A percentile compares a stretch with the other conserved stretches of the same genome.
These are phyloP conservation scores for Mallotus repandus DNA, from an alignment of 441 rosid genomes.

Conservation along the genomic window DNA sequence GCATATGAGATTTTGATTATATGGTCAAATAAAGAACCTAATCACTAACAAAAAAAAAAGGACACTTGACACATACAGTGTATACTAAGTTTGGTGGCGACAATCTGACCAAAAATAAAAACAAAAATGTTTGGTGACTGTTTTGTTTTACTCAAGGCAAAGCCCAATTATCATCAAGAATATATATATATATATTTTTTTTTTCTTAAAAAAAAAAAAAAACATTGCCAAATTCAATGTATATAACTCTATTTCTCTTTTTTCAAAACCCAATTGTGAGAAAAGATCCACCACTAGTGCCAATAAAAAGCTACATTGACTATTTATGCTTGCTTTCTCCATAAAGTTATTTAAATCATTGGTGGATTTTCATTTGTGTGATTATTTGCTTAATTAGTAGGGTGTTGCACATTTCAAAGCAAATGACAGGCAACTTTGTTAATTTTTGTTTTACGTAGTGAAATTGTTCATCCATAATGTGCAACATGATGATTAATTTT, in stretches of 20 bases:
- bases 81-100: constrained; percentile 15
- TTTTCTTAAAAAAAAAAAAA: no score
- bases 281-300: neutral
- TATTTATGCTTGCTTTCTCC: neutral
- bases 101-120: neutral
- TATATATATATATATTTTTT: no score
- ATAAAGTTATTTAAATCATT: neutral
- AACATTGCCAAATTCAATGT: constrained; percentile 14
- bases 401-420: no score
- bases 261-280: neutral
- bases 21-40: constrained; percentile 13
- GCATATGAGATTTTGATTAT: constrained; percentile 3
- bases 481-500: no score
- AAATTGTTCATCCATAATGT: no score
- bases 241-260: constrained; percentile 1
- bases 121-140: constrained; percentile 12
- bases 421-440: no score
- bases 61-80: constrained; percentile 9
- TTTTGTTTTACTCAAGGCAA: neutral
- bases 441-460: no score
- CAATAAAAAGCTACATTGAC: neutral
- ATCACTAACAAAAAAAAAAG: neutral
- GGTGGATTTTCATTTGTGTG: neutral
- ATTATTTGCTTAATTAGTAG: no score
- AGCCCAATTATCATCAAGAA: neutral